A percentile compares a stretch with the other conserved stretches of the same genome.
These are phyloP conservation scores for Berkeleyomyces rouxiae DNA, from an alignment of 2,329 filamentous ascomycete species.

Conservation along the genomic window DNA sequence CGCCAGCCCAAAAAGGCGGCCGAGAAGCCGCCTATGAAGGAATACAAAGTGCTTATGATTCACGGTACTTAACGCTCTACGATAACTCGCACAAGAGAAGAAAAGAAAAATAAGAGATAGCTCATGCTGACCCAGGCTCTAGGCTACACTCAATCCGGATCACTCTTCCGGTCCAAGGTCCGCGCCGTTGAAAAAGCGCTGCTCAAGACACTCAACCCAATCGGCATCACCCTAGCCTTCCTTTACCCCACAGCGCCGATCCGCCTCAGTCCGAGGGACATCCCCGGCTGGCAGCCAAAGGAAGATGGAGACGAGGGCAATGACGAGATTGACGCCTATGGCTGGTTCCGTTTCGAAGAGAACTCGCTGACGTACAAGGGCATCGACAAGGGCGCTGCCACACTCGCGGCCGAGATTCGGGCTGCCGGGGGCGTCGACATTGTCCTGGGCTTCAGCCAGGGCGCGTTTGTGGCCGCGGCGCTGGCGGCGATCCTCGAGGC, in stretches of 20 bases:
- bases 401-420: conserved; percentile 44
- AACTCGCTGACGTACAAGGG: conserved; percentile 46
- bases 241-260: conserved; percentile 55
- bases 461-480: conserved; percentile 54
- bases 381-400: conserved; percentile 49
- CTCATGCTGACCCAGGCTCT: conserved; percentile 2
- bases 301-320: conserved; percentile 23
- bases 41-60: conserved; percentile 58
- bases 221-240: conserved; percentile 36
- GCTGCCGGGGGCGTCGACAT: conserved; percentile 56
- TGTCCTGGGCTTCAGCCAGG: conserved; percentile 70
- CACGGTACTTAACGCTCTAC: conserved; percentile 35
- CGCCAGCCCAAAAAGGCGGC: conserved; percentile 6
- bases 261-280: conserved; percentile 44
- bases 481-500: conserved; percentile 56
- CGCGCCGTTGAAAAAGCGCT: conserved; percentile 72
- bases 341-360: conserved; percentile 65
- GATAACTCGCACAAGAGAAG: neutral
- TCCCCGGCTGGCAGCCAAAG: conserved; percentile 46
- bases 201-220: conserved; percentile 50
- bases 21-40: conserved; percentile 23
- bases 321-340: conserved; percentile 47
- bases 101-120: neutral
- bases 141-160: conserved; percentile 83
- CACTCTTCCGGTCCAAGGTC: conserved; percentile 74